Evolutionary conservation across 345 rosid species (phyloP), one percentile per base, ranked within the genome.

Genomic region (Moringa oleifera): DNA sequence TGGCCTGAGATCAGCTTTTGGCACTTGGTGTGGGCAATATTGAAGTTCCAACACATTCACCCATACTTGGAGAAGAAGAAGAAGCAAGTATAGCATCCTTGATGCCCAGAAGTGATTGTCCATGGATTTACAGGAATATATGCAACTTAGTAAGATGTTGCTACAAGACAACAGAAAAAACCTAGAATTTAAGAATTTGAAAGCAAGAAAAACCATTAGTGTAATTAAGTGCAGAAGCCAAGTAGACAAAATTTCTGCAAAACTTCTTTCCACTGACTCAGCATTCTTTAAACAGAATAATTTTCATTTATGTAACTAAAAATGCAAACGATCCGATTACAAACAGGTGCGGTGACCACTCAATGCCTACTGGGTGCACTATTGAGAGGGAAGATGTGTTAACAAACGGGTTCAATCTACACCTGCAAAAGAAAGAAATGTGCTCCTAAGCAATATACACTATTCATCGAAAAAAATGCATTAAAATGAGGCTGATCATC

Each of bases 1-100:
- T 89, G 92, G 96, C 95, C 97, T 6, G 94, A 88, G 73, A 79
- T 81, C 53, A 78, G 86, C 20, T 57, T 84, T 6, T 55, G 81
- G 84, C 83, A 86, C 65, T 74, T 86, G 76, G 78, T 78, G 47
- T 86, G 87, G 81, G 80, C 80, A 25, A 74, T 84, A 23, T 68
- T 84, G 61, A 80, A 73, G 61, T 86, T 68, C 77, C 89, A 84
- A 66, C 73, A 79, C 53, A 45, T 64, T 33, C 65, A 84, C 59
- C 58, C 73, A 28, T 81, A 76, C 65, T 77, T 86, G 68, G 72
- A 78, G 65, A 79, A 68, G 77, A 82, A 76, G 64, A 84, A 63
- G 79, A 68, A 82, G 53, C 80, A 76, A 55, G 31, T 50, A 15
- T 66, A 18, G 28, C 8, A 25, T 53, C 6, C 20, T 15, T 36